Percentiles rank a stretch among this genome's conserved stretches.
phyloP scores from a whole-genome alignment of 257 asterid species.

The Agastache rugosa region DNA sequence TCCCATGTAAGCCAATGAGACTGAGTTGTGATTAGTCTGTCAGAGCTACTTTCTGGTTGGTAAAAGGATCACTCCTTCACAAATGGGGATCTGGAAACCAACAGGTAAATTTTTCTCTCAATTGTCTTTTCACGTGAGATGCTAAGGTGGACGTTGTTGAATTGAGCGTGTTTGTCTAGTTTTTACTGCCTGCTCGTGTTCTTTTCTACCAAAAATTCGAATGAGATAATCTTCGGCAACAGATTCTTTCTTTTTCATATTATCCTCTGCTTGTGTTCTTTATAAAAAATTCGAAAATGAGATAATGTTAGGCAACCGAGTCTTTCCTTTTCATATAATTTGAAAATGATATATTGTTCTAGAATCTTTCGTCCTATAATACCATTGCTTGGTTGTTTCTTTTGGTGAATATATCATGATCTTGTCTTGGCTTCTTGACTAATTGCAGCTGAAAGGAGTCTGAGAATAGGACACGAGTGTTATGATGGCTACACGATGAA shows the following conservation, averaged over 20 bases:
- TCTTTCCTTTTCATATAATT: neutral
- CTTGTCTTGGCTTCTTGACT: neutral
- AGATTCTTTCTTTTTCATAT: neutral
- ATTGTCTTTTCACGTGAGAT: neutral
- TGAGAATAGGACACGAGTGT: constrained; percentile 28
- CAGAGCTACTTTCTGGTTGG: constrained; percentile 67
- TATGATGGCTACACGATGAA: constrained; percentile 5
- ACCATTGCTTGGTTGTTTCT: neutral
- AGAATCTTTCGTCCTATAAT: neutral
- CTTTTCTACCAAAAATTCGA: neutral
- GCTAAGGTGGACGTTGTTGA: neutral
- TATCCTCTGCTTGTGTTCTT: neutral
- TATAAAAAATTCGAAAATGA: neutral
- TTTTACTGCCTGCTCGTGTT: neutral
- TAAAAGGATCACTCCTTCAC: constrained; percentile 63
- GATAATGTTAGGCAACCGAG: neutral
- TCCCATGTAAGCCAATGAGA: constrained; percentile 31
- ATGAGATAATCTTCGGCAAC: neutral
- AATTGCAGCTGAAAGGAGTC: constrained; percentile 41
- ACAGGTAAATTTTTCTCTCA: constrained; percentile 41
- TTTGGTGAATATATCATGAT: neutral
- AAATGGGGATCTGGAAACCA: constrained; percentile 59
- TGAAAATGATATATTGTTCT: neutral
- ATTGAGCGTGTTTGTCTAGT: neutral
- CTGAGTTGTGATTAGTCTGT: constrained; percentile 42